Base-by-base conservation (phyloP, 2,329 filamentous ascomycete species). In the Hypoxylon sp. region DNA sequence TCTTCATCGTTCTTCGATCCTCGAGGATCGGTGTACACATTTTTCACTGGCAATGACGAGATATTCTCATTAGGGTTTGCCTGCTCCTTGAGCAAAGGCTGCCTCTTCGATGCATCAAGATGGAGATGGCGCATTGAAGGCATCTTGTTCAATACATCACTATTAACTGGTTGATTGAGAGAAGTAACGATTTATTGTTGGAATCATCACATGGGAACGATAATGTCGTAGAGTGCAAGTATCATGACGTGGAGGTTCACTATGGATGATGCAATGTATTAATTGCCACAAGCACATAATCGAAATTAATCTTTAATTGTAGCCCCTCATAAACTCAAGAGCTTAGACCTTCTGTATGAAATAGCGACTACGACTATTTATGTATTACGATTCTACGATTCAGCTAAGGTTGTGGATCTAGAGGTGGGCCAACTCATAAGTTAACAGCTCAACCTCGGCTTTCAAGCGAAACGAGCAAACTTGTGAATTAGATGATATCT, bases 81-180 rank as follows among this genome's bases (percentile, higher is more conserved):
- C 62, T 75, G 69, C 47, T 73, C 70, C 37, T 72, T 74, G 43
- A 78, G 75, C 25, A 77, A 63, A 4, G 76, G 76, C 47, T 73
- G 62, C 45, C 77, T 73, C 51, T 75, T 67, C 2, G 68, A 70
- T 2, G 73, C 58, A 51, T 73, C 59, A 25, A 75, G 58, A 59
- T 71, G 68, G 16, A 75, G 66, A 58, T 76, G 71, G 39, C 69
- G 64, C 46, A 64, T 71, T 21, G 70, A 48, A 58, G 59, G 54
- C 71, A 74, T 73, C 14, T 34, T 62, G 56, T 45, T 51, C 21
- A 14, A 14, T n/a, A 32, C 9, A 8, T 11, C 53, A 7, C 12
- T 25, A 19, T 25, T 50, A 34, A 29, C n/a, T 27, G 5, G 6
- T 32, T 19, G 12, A 30, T 62, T 34, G 1, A 37, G 34, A 47